A percentile compares a stretch with the other conserved stretches of the same genome.
Evolutionary conservation across 306 rosid species (phyloP).

Genomic region (Sphenostylis stenocarpa): DNA sequence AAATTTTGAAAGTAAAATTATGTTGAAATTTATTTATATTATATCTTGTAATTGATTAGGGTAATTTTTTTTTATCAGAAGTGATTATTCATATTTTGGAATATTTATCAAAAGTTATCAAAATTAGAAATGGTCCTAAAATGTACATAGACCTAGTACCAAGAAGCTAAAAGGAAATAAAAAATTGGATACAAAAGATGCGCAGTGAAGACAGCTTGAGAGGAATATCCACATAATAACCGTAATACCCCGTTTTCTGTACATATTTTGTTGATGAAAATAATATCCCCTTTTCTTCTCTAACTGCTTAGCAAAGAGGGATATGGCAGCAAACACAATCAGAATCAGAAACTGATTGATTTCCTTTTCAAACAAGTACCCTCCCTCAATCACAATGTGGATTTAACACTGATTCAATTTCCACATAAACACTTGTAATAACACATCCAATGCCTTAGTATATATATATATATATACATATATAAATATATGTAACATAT

Average conservation of each 20-base stretch:
- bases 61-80: no score
- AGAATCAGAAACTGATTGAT: background rate
- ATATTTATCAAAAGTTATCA: no score
- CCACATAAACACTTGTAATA: background rate
- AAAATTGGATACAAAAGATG: background rate
- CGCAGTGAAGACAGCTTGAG: background rate
- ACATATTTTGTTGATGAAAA: background rate
- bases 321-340: background rate
- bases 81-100: no score
- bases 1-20: no score
- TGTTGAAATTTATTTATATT: no score
- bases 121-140: background rate
- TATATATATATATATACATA: background rate
- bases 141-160: background rate
- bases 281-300: slow-evolving; percentile 7
- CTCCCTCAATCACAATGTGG: background rate
- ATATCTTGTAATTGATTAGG: no score
- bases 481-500: background rate
- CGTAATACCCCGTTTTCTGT: background rate
- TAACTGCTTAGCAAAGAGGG: background rate
- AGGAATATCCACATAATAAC: slow-evolving; percentile 12
- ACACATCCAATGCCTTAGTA: slow-evolving; percentile 11
- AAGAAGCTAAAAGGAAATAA: background rate
- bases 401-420: background rate
- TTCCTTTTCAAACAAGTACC: slow-evolving; percentile 14